A percentile compares a stretch with the other conserved stretches of the same genome.
These are phyloP conservation scores for Alternaria sp. DNA, from an alignment of 2,329 filamentous ascomycete species.

Conservation along the genomic window DNA sequence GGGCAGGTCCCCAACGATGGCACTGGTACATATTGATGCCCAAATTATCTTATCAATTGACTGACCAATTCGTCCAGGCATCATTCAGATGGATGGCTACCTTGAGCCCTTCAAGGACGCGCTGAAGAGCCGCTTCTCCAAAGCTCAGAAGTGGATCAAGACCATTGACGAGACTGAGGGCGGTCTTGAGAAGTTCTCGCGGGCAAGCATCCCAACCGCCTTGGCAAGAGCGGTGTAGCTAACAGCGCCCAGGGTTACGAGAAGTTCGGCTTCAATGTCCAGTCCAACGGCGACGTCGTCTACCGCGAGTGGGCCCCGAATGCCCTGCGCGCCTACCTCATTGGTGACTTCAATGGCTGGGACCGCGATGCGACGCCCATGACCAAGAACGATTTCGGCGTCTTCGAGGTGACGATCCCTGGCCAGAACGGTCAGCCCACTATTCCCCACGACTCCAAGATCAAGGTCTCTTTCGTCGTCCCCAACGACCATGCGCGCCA, in stretches of 20 bases:
- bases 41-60: slow-evolving; percentile 8
- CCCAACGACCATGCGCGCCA: slow-evolving; percentile 76
- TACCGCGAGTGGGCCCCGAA: slow-evolving; percentile 98
- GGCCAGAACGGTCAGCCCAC: slow-evolving; percentile 75
- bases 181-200: slow-evolving; percentile 89
- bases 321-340: slow-evolving; percentile 80
- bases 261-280: slow-evolving; percentile 83
- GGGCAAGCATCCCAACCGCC: slow-evolving; percentile 57
- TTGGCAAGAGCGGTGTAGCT: slow-evolving; percentile 15
- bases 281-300: slow-evolving; percentile 79
- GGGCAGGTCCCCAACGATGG: slow-evolving; percentile 69
- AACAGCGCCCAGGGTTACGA: slow-evolving; percentile 73
- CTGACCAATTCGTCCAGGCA: slow-evolving; percentile 64
- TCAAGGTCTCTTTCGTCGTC: slow-evolving; percentile 89
- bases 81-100: slow-evolving; percentile 87
- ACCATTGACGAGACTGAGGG: slow-evolving; percentile 84
- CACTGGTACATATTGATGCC: slow-evolving; percentile 62
- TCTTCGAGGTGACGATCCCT: slow-evolving; percentile 83
- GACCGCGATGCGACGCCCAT: slow-evolving; percentile 82
- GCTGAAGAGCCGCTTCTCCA: slow-evolving; percentile 76
- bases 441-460: slow-evolving; percentile 91
- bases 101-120: slow-evolving; percentile 82
- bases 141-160: slow-evolving; percentile 86
- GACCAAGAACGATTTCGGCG: slow-evolving; percentile 83
- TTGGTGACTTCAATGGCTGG: slow-evolving; percentile 97